A percentile compares a stretch with the other conserved stretches of the same genome.
These are phyloP conservation scores for Picochlorum sp. DNA, from an alignment of 139 green algal species.

Conservation along the genomic window DNA sequence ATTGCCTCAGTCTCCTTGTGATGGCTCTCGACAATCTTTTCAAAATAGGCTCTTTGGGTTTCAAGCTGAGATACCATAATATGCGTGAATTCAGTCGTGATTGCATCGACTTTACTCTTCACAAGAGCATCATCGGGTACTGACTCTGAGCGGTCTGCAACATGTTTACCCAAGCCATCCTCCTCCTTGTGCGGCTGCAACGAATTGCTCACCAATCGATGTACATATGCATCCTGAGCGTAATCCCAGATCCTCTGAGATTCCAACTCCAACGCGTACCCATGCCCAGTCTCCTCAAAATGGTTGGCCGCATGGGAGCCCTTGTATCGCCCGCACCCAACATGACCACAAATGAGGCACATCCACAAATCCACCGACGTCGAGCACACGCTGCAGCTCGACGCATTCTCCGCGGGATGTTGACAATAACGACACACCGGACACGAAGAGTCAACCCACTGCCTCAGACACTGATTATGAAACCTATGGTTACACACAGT, in stretches of 20 bases:
- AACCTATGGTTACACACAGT: slow-evolving; percentile 72
- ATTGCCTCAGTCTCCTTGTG: slow-evolving; percentile 24
- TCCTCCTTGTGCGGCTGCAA: slow-evolving; percentile 88
- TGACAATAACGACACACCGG: slow-evolving; percentile 85
- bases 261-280: slow-evolving; percentile 89
- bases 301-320: slow-evolving; percentile 76
- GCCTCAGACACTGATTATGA: slow-evolving; percentile 86
- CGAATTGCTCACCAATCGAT: slow-evolving; percentile 88
- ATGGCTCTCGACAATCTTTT: slow-evolving; percentile 33
- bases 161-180: background rate
- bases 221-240: slow-evolving; percentile 87
- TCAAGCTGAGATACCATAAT: slow-evolving; percentile 86
- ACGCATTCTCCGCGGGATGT: slow-evolving; percentile 15
- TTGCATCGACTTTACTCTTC: slow-evolving; percentile 59
- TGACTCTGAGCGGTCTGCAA: slow-evolving; percentile 28
- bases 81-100: slow-evolving; percentile 82
- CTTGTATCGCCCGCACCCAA: slow-evolving; percentile 86
- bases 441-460: slow-evolving; percentile 82
- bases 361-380: slow-evolving; percentile 85
- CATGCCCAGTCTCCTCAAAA: slow-evolving; percentile 74
- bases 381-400: slow-evolving; percentile 62
- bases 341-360: slow-evolving; percentile 95
- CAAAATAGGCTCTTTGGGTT: slow-evolving; percentile 79
- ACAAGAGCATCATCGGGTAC: slow-evolving; percentile 51
- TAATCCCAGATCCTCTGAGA: slow-evolving; percentile 93